These are phyloP conservation scores for Diaporthe velutina DNA, from an alignment of 2,329 filamentous ascomycete species.

Conservation along the genomic window DNA sequence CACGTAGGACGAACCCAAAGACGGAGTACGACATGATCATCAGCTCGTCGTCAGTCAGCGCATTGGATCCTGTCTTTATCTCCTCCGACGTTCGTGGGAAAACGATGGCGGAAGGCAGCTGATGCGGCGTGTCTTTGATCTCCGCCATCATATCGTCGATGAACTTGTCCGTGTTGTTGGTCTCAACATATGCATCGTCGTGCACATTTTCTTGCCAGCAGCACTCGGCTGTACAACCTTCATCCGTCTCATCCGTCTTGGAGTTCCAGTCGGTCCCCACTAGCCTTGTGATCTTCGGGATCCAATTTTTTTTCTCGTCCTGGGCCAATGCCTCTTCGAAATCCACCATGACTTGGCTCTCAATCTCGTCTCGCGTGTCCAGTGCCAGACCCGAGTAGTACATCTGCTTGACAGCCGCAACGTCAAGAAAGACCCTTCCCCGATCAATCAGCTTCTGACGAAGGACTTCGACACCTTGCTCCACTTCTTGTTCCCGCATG, in stretches of 20 bases:
- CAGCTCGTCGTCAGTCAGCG: slow-evolving; percentile 44
- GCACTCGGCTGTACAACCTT: slow-evolving; percentile 4
- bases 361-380: slow-evolving; percentile 44
- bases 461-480: not conserved
- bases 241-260: slow-evolving; percentile 6
- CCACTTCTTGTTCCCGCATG: not conserved
- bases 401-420: slow-evolving; percentile 42
- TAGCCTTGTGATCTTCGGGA: not conserved
- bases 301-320: slow-evolving; percentile 2
- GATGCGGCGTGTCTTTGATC: not conserved
- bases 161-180: not conserved
- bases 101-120: not conserved
- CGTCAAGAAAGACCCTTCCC: slow-evolving; percentile 37
- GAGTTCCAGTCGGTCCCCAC: not conserved
- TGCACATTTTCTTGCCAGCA: slow-evolving; percentile 1
- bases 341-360: slow-evolving; percentile 48
- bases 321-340: slow-evolving; percentile 43
- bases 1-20: slow-evolving; percentile 50
- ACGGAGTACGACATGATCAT: slow-evolving; percentile 50
- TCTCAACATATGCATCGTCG: not conserved
- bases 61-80: not conserved
- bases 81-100: not conserved
- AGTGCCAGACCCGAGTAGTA: slow-evolving; percentile 44
- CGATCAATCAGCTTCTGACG: not conserved
- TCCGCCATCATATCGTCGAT: not conserved